These are phyloP conservation scores for Arthrobotrys entomopaga DNA, from an alignment of 2,329 filamentous ascomycete species.

Conservation along the genomic window DNA sequence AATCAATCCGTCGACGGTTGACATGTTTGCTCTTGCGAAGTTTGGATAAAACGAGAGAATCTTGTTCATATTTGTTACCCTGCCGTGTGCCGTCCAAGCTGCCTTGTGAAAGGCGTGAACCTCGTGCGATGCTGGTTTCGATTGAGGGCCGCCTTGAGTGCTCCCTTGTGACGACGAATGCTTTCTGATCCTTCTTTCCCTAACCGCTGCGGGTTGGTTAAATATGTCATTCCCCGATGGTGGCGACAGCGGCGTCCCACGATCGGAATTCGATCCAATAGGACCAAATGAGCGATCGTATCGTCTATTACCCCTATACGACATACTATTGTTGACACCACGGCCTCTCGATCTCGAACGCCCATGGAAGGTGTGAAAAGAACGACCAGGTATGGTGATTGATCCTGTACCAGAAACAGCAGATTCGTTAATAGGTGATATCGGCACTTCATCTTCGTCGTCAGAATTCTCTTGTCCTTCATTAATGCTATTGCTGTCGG, in stretches of 20 bases:
- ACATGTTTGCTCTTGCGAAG: constrained; percentile 56
- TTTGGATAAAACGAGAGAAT: constrained; percentile 57
- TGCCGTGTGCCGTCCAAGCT: constrained; percentile 56
- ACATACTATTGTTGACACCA: constrained; percentile 46
- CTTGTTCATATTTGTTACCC: constrained; percentile 57
- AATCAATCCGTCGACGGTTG: constrained; percentile 56
- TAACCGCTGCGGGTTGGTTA: constrained; percentile 31
- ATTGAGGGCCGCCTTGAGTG: constrained; percentile 21
- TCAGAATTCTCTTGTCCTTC: constrained; percentile 47
- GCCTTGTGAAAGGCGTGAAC: constrained; percentile 46
- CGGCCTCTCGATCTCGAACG: constrained; percentile 50
- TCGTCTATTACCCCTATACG: constrained; percentile 40
- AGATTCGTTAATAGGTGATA: constrained; percentile 45
- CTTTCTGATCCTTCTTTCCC: constrained; percentile 46
- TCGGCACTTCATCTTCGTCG: constrained; percentile 51
- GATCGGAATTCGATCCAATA: constrained; percentile 47
- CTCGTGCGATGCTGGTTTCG: constrained; percentile 45
- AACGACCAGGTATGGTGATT: constrained; percentile 47
- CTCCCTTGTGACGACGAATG: constrained; percentile 49
- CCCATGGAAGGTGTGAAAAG: constrained; percentile 47
- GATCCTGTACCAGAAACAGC: constrained; percentile 39
- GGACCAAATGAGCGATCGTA: constrained; percentile 41
- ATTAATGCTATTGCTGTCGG: constrained; percentile 44
- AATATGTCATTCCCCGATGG: constrained; percentile 44
- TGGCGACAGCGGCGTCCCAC: constrained; percentile 49